Evolutionary conservation across 2,329 filamentous ascomycete species (phyloP).

Genomic region (Myriangium duriaei): DNA sequence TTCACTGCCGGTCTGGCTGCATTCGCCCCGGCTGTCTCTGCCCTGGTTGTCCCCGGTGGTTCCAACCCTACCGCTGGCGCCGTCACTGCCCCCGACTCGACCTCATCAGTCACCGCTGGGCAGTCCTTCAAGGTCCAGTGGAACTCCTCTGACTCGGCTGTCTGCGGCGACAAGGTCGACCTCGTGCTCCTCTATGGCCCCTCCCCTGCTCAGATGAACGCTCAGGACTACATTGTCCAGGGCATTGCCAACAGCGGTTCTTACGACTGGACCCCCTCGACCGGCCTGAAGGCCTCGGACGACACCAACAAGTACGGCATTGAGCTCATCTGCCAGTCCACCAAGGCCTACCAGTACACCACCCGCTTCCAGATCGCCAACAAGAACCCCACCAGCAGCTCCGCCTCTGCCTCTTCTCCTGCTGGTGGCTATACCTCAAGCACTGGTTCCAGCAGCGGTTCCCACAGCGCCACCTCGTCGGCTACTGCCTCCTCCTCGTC

Average conservation of each 20-base stretch:
- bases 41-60: constrained; percentile 23
- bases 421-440: constrained; percentile 10
- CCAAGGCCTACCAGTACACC: constrained; percentile 48
- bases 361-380: constrained; percentile 50
- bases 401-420: constrained; percentile 12
- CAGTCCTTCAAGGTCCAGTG: constrained; percentile 47
- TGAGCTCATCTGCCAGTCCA: constrained; percentile 47
- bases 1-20: constrained; percentile 42
- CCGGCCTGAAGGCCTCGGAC: constrained; percentile 29
- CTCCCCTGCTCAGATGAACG: constrained; percentile 37
- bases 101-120: constrained; percentile 43
- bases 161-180: constrained; percentile 32
- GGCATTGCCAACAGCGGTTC: constrained; percentile 27
- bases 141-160: constrained; percentile 34
- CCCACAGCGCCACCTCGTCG: constrained; percentile 11
- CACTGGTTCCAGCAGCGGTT: constrained; percentile 19
- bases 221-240: constrained; percentile 40
- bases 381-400: constrained; percentile 20
- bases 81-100: constrained; percentile 39
- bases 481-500: constrained; percentile 52
- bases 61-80: constrained; percentile 38
- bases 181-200: constrained; percentile 49
- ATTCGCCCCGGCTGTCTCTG: constrained; percentile 38
- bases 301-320: constrained; percentile 44
- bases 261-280: constrained; percentile 43